phyloP scores from a whole-genome alignment of 805 yeast species.

The Teunomyces cretensis region DNA sequence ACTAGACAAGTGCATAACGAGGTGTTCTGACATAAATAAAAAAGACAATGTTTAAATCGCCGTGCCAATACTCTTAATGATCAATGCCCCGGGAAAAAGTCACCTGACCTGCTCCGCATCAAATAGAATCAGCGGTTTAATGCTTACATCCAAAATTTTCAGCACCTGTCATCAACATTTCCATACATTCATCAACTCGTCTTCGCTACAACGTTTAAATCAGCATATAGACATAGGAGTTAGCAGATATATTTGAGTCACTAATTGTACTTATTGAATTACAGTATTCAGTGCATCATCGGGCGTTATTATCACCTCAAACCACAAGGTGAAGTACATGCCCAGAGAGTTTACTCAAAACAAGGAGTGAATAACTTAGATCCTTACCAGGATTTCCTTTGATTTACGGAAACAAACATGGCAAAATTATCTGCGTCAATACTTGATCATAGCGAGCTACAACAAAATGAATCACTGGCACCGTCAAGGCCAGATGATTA shows the following conservation, averaged over 20 bases:
- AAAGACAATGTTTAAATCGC: too few relatives aligned
- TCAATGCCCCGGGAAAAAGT: neutral
- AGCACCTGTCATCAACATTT: neutral
- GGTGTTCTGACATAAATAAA: too few relatives aligned
- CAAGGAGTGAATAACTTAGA: too few relatives aligned
- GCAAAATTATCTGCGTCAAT: neutral
- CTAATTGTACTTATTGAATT: neutral
- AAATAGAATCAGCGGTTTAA: conserved; percentile 3
- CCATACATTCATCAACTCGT: neutral
- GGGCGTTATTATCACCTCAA: neutral
- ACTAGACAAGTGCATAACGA: too few relatives aligned
- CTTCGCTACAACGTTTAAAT: neutral
- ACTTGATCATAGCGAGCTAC: neutral
- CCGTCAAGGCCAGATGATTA: conserved; percentile 25
- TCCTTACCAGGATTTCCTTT: too few relatives aligned
- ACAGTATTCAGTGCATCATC: neutral
- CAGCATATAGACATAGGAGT: neutral
- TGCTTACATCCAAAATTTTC: conserved; percentile 4
- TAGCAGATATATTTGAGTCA: too few relatives aligned
- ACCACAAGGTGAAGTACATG: neutral
- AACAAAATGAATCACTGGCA: neutral
- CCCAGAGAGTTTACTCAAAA: too few relatives aligned
- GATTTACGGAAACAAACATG: neutral
- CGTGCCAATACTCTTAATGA: too few relatives aligned
- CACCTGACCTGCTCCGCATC: conserved; percentile 1